These are phyloP conservation scores for Cenchrus americanus DNA, from an alignment of 176 grass and related monocot species.

Conservation along the genomic window DNA sequence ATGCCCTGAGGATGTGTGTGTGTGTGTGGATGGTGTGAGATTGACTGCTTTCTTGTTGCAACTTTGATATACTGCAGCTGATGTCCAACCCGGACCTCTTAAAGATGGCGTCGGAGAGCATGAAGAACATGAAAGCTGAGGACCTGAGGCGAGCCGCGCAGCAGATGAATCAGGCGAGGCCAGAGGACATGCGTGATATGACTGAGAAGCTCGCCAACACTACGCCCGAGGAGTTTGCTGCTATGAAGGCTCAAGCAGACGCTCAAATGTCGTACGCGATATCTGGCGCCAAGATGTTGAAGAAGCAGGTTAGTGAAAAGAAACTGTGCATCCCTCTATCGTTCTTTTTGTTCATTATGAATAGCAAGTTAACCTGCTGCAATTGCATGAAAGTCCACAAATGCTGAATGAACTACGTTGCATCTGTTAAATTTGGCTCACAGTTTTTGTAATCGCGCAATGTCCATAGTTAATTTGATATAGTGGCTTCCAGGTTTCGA, in stretches of 20 bases:
- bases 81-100: slow-evolving; percentile 91
- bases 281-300: slow-evolving; percentile 79
- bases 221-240: slow-evolving; percentile 84
- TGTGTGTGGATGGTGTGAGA: neutral
- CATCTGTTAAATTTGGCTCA: too few relatives aligned
- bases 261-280: slow-evolving; percentile 75
- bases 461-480: neutral
- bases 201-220: slow-evolving; percentile 75
- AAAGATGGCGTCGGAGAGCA: slow-evolving; percentile 83
- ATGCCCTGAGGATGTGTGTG: neutral
- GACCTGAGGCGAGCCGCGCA: slow-evolving; percentile 84
- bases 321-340: neutral
- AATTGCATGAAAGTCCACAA: too few relatives aligned
- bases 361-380: too few relatives aligned
- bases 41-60: slow-evolving; percentile 6
- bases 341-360: neutral
- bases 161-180: slow-evolving; percentile 71
- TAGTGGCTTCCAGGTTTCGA: slow-evolving; percentile 18
- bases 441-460: neutral
- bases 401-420: too few relatives aligned
- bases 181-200: slow-evolving; percentile 92
- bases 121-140: slow-evolving; percentile 89
- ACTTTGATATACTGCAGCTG: slow-evolving; percentile 56
- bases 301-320: slow-evolving; percentile 68
- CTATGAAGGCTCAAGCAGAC: slow-evolving; percentile 85